Conservation (phyloP, 2,329 filamentous ascomycete genomes). For the Fusarium buharicum region DNA sequence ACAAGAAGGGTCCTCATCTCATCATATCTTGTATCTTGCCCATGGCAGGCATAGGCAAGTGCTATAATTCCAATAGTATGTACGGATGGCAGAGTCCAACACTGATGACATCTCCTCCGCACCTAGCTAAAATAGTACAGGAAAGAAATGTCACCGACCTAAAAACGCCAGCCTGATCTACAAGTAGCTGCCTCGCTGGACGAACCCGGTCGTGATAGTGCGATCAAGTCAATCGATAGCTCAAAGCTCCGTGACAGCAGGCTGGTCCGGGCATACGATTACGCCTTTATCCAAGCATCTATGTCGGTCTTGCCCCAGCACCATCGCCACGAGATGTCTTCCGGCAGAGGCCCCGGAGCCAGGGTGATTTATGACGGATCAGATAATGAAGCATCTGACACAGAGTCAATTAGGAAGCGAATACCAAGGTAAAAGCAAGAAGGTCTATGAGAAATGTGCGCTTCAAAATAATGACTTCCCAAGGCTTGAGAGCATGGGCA, state of each 20-base stretch:
- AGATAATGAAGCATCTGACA: slow-evolving; percentile 16
- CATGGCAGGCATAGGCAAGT: slow-evolving; percentile 12
- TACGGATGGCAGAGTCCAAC: slow-evolving; percentile 1
- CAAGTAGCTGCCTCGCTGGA: slow-evolving; percentile 18
- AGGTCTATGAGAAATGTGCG: slow-evolving; percentile 19
- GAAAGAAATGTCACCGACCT: slow-evolving; percentile 18
- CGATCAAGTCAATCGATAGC: slow-evolving; percentile 30
- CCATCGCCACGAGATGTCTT: slow-evolving; percentile 29
- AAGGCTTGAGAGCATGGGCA: too few species aligned
- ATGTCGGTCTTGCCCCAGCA: slow-evolving; percentile 21
- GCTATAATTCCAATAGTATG: slow-evolving; percentile 14
- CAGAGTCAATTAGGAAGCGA: slow-evolving; percentile 14
- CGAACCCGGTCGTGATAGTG: slow-evolving; percentile 19
- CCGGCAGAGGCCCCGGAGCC: slow-evolving; percentile 31
- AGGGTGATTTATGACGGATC: slow-evolving; percentile 29
- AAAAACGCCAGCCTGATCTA: slow-evolving; percentile 18
- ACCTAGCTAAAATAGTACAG: slow-evolving; percentile 18
- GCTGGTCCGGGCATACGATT: slow-evolving; percentile 34
- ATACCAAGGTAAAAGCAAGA: slow-evolving; percentile 12
- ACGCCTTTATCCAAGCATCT: slow-evolving; percentile 18
- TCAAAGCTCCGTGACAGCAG: slow-evolving; percentile 16
- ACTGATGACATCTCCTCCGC: slow-evolving; percentile 11
- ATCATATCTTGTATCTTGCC: slow-evolving; percentile 14
- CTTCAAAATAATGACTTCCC: neutral
- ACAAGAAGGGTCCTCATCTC: slow-evolving; percentile 45